Percentiles rank a stretch among this genome's conserved stretches.
Conservation (phyloP, 2,329 filamentous ascomycete species). For the Neonectria faginata region DNA sequence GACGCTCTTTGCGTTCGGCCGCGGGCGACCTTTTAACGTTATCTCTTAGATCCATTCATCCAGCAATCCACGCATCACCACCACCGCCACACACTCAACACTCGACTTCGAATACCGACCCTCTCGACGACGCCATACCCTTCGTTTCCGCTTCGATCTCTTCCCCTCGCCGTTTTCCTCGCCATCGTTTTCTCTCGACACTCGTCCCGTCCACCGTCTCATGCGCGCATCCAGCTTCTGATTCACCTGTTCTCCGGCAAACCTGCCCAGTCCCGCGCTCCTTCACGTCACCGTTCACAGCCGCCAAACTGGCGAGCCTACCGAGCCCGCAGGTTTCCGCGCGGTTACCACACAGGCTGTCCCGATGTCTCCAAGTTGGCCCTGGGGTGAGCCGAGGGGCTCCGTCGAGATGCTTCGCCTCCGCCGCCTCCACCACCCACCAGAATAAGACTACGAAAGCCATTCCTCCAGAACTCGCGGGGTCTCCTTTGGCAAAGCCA, state of each 20-base stretch:
- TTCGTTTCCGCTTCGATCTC: not conserved
- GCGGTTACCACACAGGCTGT: constrained; percentile 53
- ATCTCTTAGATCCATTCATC: constrained; percentile 23
- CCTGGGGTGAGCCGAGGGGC: constrained; percentile 52
- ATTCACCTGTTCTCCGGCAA: constrained; percentile 26
- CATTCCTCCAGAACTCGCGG: constrained; percentile 38
- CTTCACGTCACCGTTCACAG: constrained; percentile 18
- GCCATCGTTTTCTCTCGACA: not conserved
- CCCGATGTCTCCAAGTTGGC: constrained; percentile 57
- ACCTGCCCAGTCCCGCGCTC: constrained; percentile 18
- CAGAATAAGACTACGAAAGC: constrained; percentile 40
- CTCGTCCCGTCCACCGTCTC: not conserved
- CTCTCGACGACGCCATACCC: not conserved
- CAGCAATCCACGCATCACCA: constrained; percentile 29
- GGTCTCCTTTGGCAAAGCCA: constrained; percentile 33
- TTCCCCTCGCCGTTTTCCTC: not conserved
- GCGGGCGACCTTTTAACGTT: not conserved
- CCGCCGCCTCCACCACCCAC: constrained; percentile 41
- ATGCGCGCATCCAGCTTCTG: constrained; percentile 29
- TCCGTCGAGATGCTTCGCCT: constrained; percentile 48
- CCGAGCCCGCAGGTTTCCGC: constrained; percentile 58
- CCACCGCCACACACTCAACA: constrained; percentile 10
- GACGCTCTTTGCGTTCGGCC: not conserved
- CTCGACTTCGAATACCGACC: constrained; percentile 1
- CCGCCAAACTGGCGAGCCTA: constrained; percentile 51